Percentiles rank a stretch among this genome's conserved stretches.
Conservation (phyloP, 371 early-diverging fungal species). For the Parasitella parasitica region DNA sequence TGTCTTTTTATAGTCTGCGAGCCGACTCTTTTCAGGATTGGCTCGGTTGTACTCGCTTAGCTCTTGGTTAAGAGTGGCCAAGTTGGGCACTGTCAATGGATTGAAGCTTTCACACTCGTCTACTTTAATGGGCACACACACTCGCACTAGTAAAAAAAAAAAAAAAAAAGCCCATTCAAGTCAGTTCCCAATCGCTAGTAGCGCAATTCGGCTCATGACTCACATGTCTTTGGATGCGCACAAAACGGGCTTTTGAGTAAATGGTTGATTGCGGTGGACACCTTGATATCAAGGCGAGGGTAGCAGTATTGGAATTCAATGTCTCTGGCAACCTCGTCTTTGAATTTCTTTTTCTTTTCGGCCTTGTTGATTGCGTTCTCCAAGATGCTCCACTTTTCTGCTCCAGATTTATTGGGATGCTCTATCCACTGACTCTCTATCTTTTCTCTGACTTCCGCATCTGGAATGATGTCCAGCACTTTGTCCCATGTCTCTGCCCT, state of each 20-base stretch:
- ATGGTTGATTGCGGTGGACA: constrained; percentile 91
- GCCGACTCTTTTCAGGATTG: background rate
- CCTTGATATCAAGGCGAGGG: constrained; percentile 95
- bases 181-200: too few species aligned
- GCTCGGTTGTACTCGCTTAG: constrained; percentile 37
- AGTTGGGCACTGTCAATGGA: constrained; percentile 78
- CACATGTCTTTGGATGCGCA: constrained; percentile 96
- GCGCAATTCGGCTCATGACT: constrained; percentile 9
- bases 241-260: constrained; percentile 99
- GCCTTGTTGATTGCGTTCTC: background rate
- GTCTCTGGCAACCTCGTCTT: constrained; percentile 52
- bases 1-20: constrained; percentile 59
- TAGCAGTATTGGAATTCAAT: constrained; percentile 87
- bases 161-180: too few species aligned
- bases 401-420: constrained; percentile 40
- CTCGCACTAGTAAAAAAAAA: constrained; percentile 56
- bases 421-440: constrained; percentile 54
- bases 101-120: constrained; percentile 78
- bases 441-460: constrained; percentile 54
- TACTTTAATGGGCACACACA: constrained; percentile 89
- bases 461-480: constrained; percentile 72
- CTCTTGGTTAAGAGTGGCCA: constrained; percentile 64
- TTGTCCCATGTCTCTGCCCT: constrained; percentile 67
- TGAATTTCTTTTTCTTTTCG: constrained; percentile 15
- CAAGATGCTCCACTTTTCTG: constrained; percentile 62